Conservation (phyloP, 345 rosid genomes). For the Trapa bicornis region DNA sequence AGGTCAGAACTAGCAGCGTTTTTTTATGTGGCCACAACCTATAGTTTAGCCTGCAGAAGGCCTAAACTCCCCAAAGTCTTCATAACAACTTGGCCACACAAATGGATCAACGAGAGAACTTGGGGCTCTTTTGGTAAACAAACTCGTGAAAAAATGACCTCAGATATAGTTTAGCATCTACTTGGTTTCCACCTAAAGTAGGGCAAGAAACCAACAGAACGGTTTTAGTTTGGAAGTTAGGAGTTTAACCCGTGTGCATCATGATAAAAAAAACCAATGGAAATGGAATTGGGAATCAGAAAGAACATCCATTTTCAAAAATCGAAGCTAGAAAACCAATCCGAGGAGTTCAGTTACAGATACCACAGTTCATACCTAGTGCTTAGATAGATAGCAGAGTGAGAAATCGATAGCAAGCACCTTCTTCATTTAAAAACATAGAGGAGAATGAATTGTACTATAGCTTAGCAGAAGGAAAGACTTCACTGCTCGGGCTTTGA, state of each 20-base stretch:
- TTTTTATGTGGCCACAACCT: too few species aligned
- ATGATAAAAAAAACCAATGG: too few species aligned
- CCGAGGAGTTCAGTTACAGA: constrained; percentile 7
- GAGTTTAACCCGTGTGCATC: too few species aligned
- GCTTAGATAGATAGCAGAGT: constrained; percentile 16
- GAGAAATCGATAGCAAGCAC: constrained; percentile 32
- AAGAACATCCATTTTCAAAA: neutral
- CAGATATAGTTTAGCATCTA: neutral
- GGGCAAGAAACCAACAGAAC: neutral
- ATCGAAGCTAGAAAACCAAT: neutral
- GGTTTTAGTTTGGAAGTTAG: neutral
- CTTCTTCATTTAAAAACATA: constrained; percentile 58
- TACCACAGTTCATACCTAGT: constrained; percentile 7
- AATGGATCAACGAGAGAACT: too few species aligned
- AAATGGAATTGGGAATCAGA: neutral
- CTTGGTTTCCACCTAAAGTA: too few species aligned
- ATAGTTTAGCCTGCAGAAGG: too few species aligned
- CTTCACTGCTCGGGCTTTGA: constrained; percentile 50
- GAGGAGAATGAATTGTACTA: constrained; percentile 34
- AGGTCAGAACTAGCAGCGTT: too few species aligned
- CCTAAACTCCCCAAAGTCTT: too few species aligned
- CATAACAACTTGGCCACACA: too few species aligned
- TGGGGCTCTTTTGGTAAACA: too few species aligned
- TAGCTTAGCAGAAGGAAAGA: constrained; percentile 12
- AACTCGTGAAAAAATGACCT: too few species aligned